phyloP scores from a whole-genome alignment of 2,329 filamentous ascomycete species.

The Penicillium freii region DNA sequence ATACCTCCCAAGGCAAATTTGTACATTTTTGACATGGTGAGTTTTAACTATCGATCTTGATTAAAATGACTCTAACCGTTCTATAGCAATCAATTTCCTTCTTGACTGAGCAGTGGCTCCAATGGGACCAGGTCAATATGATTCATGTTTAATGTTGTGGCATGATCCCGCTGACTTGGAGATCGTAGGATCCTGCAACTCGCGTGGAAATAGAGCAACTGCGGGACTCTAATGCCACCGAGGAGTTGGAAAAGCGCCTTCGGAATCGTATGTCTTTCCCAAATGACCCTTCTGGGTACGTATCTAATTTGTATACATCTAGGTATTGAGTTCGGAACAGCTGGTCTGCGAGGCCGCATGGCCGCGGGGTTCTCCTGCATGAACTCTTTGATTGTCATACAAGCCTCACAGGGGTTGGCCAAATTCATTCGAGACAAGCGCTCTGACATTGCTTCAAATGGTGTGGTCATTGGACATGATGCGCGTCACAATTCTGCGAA shows the following conservation, averaged over 20 bases:
- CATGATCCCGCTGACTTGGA: slow-evolving; percentile 18
- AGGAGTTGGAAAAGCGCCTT: slow-evolving; percentile 54
- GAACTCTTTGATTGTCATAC: slow-evolving; percentile 59
- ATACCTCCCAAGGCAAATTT: not conserved
- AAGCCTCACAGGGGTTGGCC: slow-evolving; percentile 65
- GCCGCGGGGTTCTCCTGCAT: slow-evolving; percentile 63
- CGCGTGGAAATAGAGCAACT: slow-evolving; percentile 55
- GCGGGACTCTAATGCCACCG: slow-evolving; percentile 44
- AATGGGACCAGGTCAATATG: slow-evolving; percentile 50
- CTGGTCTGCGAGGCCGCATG: slow-evolving; percentile 63
- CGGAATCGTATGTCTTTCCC: slow-evolving; percentile 42
- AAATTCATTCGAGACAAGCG: slow-evolving; percentile 55
- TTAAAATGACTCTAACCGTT: slow-evolving; percentile 4
- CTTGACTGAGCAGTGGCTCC: slow-evolving; percentile 57
- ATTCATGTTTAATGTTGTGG: slow-evolving; percentile 6
- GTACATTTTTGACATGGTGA: slow-evolving; percentile 24
- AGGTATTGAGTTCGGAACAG: slow-evolving; percentile 62
- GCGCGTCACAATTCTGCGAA: slow-evolving; percentile 61
- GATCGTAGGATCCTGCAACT: slow-evolving; percentile 49
- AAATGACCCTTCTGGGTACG: not conserved
- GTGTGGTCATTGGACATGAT: slow-evolving; percentile 62
- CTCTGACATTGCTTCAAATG: slow-evolving; percentile 42
- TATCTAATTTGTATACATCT: slow-evolving; percentile 8
- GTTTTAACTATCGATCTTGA: not conserved
- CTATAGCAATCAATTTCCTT: slow-evolving; percentile 35